These are phyloP conservation scores for Aspergillus biplanus DNA, from an alignment of 495 filamentous ascomycete species.

Conservation along the genomic window DNA sequence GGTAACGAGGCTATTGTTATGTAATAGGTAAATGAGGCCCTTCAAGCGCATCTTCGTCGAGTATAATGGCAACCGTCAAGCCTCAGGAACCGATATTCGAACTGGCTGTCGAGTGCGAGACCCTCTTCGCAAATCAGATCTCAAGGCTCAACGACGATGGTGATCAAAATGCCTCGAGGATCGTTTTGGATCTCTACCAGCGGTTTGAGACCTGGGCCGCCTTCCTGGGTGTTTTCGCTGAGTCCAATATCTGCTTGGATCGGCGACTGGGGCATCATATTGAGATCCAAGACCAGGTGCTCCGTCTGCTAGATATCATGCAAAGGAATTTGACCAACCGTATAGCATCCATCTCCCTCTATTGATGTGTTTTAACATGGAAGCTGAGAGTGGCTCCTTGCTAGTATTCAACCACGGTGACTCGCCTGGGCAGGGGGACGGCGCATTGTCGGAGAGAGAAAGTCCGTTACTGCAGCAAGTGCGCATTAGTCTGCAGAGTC, in stretches of 20 bases:
- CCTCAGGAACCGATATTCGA: conserved; percentile 9
- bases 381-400: no score
- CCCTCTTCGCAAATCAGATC: not conserved
- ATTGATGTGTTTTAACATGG: not conserved
- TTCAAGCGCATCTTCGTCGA: no score
- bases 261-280: conserved; percentile 6
- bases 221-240: conserved; percentile 14
- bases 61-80: not conserved
- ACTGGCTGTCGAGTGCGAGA: conserved; percentile 9
- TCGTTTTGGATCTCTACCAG: conserved; percentile 7
- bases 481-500: not conserved
- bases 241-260: conserved; percentile 9
- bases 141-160: not conserved
- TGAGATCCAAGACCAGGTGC: conserved; percentile 14
- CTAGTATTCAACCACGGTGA: no score
- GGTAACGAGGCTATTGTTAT: not conserved
- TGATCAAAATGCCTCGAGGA: not conserved
- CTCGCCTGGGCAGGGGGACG: no score
- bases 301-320: conserved; percentile 15
- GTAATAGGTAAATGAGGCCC: no score
- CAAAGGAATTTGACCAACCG: not conserved
- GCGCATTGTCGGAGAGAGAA: no score
- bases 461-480: not conserved
- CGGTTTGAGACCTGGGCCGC: conserved; percentile 8
- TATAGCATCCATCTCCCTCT: no score